Evolutionary conservation across 192 early-diverging fungal species (phyloP).

Genomic region (Phycomyces nitens): DNA sequence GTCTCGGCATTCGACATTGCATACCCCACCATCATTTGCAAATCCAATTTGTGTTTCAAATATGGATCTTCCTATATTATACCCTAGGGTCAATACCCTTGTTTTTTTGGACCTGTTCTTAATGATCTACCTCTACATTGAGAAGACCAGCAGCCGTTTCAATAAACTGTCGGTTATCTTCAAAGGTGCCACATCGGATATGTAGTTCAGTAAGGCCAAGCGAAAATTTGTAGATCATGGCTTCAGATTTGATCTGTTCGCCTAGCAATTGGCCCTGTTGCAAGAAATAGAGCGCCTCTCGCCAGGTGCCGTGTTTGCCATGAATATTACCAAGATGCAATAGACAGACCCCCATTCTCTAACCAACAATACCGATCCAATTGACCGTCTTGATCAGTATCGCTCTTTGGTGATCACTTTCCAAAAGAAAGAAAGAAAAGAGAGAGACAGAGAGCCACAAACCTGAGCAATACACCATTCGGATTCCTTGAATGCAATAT

Average conservation of each 20-base stretch:
- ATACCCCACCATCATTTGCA: background rate
- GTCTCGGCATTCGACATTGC: background rate
- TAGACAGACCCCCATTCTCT: conserved; percentile 46
- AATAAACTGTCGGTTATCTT: conserved; percentile 40
- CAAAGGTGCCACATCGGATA: conserved; percentile 42
- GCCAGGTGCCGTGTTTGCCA: conserved; percentile 52
- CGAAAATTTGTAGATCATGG: conserved; percentile 34
- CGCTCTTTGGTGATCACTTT: no score
- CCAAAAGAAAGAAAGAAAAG: conserved; percentile 8
- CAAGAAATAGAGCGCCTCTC: conserved; percentile 63
- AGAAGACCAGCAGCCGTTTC: conserved; percentile 31
- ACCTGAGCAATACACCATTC: conserved; percentile 35
- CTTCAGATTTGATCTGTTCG: conserved; percentile 34
- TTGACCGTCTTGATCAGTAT: no score
- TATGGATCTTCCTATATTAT: background rate
- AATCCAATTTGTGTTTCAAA: background rate
- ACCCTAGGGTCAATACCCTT: background rate
- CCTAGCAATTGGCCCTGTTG: conserved; percentile 55
- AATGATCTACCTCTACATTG: background rate
- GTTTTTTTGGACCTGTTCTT: no score
- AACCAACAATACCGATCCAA: background rate
- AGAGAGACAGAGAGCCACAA: background rate
- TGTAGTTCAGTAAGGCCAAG: conserved; percentile 57
- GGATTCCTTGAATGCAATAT: conserved; percentile 26
- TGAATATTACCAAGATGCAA: conserved; percentile 49